Evolutionary conservation across 441 rosid genomes (phyloP).

Genomic region (Croton laevigatus): DNA sequence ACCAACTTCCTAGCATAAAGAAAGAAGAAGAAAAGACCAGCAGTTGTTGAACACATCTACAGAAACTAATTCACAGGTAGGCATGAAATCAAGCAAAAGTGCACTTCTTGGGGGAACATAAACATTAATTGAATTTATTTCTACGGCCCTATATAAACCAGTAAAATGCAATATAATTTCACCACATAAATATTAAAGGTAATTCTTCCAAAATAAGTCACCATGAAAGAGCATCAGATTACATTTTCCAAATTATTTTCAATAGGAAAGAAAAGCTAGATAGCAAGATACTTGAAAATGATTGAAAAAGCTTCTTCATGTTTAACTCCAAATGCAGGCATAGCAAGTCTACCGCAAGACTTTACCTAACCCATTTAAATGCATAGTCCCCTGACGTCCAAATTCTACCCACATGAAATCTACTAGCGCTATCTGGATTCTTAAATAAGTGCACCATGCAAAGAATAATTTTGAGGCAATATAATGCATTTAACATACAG

Average conservation of each 20-base stretch:
- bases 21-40: background rate
- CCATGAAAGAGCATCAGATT: background rate
- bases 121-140: background rate
- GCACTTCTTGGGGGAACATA: background rate
- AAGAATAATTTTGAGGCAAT: too few relatives aligned
- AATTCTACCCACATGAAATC: background rate
- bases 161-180: background rate
- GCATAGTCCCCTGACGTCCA: background rate
- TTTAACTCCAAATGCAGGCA: background rate
- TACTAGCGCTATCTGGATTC: background rate
- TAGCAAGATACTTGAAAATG: background rate
- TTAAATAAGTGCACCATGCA: background rate
- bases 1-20: background rate
- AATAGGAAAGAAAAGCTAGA: background rate
- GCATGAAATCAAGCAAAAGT: background rate
- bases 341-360: too few relatives aligned
- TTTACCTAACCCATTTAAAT: too few relatives aligned
- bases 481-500: too few relatives aligned
- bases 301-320: background rate
- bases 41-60: background rate
- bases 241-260: background rate
- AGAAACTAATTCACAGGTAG: background rate
- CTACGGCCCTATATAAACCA: background rate
- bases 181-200: background rate
- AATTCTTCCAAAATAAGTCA: background rate